Evolutionary conservation across 192 early-diverging fungal species (phyloP).

Genomic region (Backusella macrospora): DNA sequence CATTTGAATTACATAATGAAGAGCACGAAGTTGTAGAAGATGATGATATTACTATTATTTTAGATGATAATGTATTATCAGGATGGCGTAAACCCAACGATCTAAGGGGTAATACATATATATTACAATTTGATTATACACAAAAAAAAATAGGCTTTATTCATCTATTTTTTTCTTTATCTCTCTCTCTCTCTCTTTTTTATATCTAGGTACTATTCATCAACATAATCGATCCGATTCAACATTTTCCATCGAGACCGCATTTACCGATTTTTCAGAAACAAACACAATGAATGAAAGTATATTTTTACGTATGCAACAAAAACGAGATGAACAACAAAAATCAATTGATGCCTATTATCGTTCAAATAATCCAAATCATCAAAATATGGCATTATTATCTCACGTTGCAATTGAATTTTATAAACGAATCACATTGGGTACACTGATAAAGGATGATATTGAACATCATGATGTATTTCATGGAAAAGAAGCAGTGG

Average conservation of each 20-base stretch:
- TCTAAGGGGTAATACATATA: conserved; percentile 7
- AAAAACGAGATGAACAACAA: conserved; percentile 26
- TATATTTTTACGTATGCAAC: conserved; percentile 23
- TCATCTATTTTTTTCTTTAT: too few relatives aligned
- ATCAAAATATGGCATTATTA: conserved; percentile 67
- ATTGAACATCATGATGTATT: conserved; percentile 86
- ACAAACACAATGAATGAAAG: neutral
- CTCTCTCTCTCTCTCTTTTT: too few relatives aligned
- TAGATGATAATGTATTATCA: neutral
- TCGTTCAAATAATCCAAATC: conserved; percentile 4
- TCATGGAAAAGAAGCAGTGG: conserved; percentile 86
- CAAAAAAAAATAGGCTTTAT: too few relatives aligned
- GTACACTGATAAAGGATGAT: conserved; percentile 70
- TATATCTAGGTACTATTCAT: neutral
- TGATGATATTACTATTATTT: neutral
- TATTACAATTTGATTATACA: too few relatives aligned
- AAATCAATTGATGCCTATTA: conserved; percentile 30
- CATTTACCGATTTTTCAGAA: conserved; percentile 10
- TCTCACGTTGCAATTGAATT: conserved; percentile 71
- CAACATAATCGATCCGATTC: conserved; percentile 4
- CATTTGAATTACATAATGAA: neutral
- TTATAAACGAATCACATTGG: conserved; percentile 55
- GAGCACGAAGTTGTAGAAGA: neutral
- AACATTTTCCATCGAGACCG: conserved; percentile 8
- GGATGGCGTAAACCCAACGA: neutral